Evolutionary conservation across 2,329 filamentous ascomycete genomes (phyloP).

Genomic region (Annulohypoxylon truncatum): DNA sequence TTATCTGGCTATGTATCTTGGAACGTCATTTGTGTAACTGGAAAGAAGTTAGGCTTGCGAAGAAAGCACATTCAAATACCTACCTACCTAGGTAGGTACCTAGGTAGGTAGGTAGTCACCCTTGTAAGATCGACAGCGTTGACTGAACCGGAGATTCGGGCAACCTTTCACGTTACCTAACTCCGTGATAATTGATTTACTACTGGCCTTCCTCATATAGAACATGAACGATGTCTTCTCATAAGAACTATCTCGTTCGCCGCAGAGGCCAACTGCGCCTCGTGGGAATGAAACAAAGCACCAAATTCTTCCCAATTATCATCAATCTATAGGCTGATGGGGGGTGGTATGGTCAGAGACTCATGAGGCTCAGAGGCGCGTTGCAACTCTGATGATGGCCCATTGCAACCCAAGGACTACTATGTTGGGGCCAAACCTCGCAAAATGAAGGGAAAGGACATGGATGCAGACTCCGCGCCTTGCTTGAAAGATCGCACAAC

Average conservation of each 20-base stretch:
- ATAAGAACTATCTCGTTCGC: conserved; percentile 11
- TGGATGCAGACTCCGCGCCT: conserved; percentile 26
- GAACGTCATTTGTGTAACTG: not conserved
- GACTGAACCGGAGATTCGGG: conserved; percentile 25
- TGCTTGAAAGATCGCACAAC: conserved; percentile 20
- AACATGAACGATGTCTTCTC: conserved; percentile 3
- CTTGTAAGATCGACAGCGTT: conserved; percentile 34
- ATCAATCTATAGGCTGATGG: conserved; percentile 1
- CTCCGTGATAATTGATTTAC: conserved; percentile 15
- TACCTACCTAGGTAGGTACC: too few relatives aligned
- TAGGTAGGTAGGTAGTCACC: too few relatives aligned
- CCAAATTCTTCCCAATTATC: conserved; percentile 21
- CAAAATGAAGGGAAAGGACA: not conserved
- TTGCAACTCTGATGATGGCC: conserved; percentile 27
- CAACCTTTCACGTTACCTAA: conserved; percentile 9
- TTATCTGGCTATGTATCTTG: not conserved
- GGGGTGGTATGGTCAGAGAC: conserved; percentile 16
- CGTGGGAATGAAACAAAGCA: conserved; percentile 23
- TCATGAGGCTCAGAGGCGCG: conserved; percentile 35
- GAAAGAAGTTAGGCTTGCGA: conserved; percentile 8
- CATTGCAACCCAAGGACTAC: conserved; percentile 25
- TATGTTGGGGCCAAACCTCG: conserved; percentile 21
- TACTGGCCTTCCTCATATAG: not conserved
- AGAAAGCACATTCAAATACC: conserved; percentile 12
- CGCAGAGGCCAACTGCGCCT: conserved; percentile 22